Percentiles rank a stretch among this genome's conserved stretches.
Evolutionary conservation across 1,139 yeast genomes (phyloP).

Genomic region (Arxiozyma slooffiae): DNA sequence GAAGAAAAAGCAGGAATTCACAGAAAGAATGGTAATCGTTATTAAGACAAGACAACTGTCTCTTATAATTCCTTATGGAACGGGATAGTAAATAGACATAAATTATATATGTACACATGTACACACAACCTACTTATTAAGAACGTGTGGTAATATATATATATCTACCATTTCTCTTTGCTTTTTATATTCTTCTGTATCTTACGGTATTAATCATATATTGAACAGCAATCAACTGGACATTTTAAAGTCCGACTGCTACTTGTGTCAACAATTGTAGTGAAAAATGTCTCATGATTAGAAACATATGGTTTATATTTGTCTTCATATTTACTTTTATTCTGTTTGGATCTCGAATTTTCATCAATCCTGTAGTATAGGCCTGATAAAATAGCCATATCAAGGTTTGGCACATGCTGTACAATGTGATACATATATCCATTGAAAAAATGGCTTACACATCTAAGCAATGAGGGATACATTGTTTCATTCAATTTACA

Average conservation of each 20-base stretch:
- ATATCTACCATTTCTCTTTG: too few species aligned
- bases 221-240: constrained; percentile 7
- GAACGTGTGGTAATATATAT: not conserved
- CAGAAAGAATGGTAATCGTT: not conserved
- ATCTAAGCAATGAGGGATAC: constrained; percentile 24
- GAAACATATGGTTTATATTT: constrained; percentile 1
- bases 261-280: constrained; percentile 5
- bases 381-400: constrained; percentile 20
- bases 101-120: too few species aligned
- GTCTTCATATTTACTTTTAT: too few species aligned
- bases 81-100: too few species aligned
- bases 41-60: not conserved
- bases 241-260: not conserved
- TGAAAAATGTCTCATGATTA: constrained; percentile 4
- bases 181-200: not conserved
- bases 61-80: too few species aligned
- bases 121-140: too few species aligned
- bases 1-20: not conserved
- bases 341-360: not conserved
- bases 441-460: constrained; percentile 35
- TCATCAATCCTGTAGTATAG: constrained; percentile 21
- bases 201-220: constrained; percentile 10
- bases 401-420: constrained; percentile 24
- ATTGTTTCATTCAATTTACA: constrained; percentile 32
- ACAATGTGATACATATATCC: constrained; percentile 31